phyloP scores from a whole-genome alignment of 164 flowering plant genomes.

The Brasenia schreberi region DNA sequence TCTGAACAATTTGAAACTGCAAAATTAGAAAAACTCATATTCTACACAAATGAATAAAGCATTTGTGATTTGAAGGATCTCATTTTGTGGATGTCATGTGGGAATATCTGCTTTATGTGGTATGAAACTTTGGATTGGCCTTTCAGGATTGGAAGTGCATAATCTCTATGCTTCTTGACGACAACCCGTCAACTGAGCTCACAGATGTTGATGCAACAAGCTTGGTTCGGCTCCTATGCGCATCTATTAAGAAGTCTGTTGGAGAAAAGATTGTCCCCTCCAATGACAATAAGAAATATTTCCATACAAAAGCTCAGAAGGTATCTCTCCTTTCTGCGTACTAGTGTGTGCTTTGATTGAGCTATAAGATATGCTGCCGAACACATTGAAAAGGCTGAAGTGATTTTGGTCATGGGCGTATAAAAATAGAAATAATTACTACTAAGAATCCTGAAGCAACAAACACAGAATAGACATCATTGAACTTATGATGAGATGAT shows the following conservation, averaged over 20 bases:
- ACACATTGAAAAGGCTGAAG: no score
- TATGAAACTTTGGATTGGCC: constrained; percentile 1
- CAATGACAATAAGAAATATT: constrained; percentile 68
- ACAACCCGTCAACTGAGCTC: constrained; percentile 69
- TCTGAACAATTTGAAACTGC: neutral
- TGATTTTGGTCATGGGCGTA: no score
- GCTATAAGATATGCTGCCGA: neutral
- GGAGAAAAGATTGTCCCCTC: constrained; percentile 97
- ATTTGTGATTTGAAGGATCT: neutral
- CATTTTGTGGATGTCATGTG: neutral
- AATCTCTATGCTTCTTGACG: constrained; percentile 82
- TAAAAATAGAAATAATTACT: no score
- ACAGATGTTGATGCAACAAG: constrained; percentile 87
- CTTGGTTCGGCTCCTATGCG: constrained; percentile 67
- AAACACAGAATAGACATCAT: no score
- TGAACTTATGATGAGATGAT: no score
- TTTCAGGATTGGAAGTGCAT: constrained; percentile 96
- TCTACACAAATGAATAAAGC: neutral
- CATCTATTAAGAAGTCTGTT: constrained; percentile 80
- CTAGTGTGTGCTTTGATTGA: neutral
- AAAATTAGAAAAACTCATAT: no score
- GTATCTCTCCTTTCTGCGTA: constrained; percentile 14
- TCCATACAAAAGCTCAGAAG: constrained; percentile 77
- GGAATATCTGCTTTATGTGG: neutral
- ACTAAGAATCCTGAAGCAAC: no score